Base-by-base conservation (phyloP, 441 rosid species). In the Syzygium syzygioides region DNA sequence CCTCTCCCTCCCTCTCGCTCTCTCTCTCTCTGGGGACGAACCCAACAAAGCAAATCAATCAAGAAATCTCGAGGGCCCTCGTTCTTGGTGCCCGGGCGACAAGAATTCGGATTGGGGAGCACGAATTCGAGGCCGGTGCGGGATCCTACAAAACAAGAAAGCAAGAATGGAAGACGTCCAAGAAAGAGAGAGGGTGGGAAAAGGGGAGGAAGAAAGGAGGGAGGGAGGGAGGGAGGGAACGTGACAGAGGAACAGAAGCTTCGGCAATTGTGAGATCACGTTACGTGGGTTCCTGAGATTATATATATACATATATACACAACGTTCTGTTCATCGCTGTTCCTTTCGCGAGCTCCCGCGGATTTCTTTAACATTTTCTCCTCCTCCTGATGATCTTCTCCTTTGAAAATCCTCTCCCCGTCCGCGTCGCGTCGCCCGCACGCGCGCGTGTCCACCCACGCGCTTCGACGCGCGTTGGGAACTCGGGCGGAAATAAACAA, bases 91-190 rank as follows among this genome's bases (percentile, higher is more conserved):
- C 6, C n/a, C 83, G 6, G 83, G 52, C 83, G 18, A 6, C 52
- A 17, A 76, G 83, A 76, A 76, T 76, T 45, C 83, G n/a, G 83
- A 45, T 76, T 76, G 83, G 83, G 52, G 52, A 76, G 83, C 83
- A 23, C 13, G n/a, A 76, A 76, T 37, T 71, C 8, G 25, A 71
- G n/a, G 50, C 41, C 41, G 50, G 50, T 1, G 50, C 37, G 7
- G 45, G 80, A 37, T 76, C 83, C 13, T n/a, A 23, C 10, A 4
- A 41, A 13, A 71, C 1, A 45, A 23, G n/a, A 28, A 26, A n/a
- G 48, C 48, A 45, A 37, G 25, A 45, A 48, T 25, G 15, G 83
- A 19, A 23, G 41, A 76, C 83, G 52, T 7, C 41, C 18, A 54
- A 54, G 9, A 9, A 4, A 57, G n/a, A 57, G n/a, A 57, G n/a